Evolutionary conservation across 2,329 filamentous ascomycete genomes (phyloP), one percentile per base, ranked within the genome.

Genomic region (Diaporthe citriasiana): DNA sequence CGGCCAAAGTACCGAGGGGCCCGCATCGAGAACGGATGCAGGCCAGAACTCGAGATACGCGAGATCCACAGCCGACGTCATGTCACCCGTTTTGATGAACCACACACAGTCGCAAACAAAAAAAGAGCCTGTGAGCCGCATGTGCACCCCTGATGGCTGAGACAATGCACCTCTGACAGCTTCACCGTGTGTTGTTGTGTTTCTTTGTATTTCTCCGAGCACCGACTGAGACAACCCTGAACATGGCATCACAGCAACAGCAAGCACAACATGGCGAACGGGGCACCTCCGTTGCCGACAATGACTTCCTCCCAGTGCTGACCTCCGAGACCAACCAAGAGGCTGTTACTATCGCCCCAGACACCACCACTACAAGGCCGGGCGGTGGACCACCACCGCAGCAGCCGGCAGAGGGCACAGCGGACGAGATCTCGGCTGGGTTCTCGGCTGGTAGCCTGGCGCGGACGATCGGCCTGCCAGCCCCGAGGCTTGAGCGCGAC

Each of bases 401-500:
- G 69, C 50, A 12, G 69, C 72, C 17, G n/a, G n/a, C n/a, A n/a
- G n/a, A n/a, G n/a, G n/a, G 45, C 22, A 35, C 33, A 7, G 35
- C n/a, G 13, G 30, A 72, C 42, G 10, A 35, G 15, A 74, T 75
- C 51, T 50, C 68, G 35, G 71, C 68, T n/a, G 59, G 72, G 5
- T 73, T 76, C 19, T 47, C 74, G 12, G 27, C 63, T n/a, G 65
- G 53, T 40, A 68, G 69, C n/a, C 70, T 76, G n/a, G 72, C 56
- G 9, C 72, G 33, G 27, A 73, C 50, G 25, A 75, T 74, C 51
- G 22, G 47, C 10, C 70, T 76, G 40, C 74, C 74, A 1, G 25
- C 59, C 17, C 74, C 76, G 19, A 17, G 70, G 13, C 33, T 76
- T 27, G 72, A 42, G 38, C 72, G 70, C 51, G 76, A 76, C 56